Evolutionary conservation across 176 grass and related monocot species (phyloP).

Genomic region (Avena sativa): DNA sequence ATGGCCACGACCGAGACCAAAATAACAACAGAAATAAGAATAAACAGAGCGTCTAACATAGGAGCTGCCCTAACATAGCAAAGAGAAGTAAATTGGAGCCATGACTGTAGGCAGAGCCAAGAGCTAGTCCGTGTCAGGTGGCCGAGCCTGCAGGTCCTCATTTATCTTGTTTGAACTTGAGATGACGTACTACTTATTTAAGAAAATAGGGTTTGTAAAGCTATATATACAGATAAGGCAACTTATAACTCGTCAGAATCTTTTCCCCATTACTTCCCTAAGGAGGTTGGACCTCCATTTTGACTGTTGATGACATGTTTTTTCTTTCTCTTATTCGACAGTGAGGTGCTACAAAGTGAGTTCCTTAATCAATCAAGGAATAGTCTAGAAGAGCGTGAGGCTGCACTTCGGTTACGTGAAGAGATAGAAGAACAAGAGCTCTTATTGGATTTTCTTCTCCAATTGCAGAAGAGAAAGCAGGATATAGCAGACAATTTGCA

Average conservation of each 20-base stretch:
- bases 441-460: slow-evolving; percentile 80
- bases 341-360: slow-evolving; percentile 88
- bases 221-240: not conserved
- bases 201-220: not conserved
- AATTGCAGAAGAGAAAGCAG: slow-evolving; percentile 84
- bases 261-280: not conserved
- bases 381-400: slow-evolving; percentile 75
- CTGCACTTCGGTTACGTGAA: slow-evolving; percentile 78
- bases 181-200: not conserved
- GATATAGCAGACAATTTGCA: slow-evolving; percentile 74
- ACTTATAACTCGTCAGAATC: not conserved
- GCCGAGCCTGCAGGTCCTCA: not conserved
- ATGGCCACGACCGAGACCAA: not conserved
- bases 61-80: not conserved
- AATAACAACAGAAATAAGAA: not conserved
- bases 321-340: slow-evolving; percentile 15
- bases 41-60: not conserved
- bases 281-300: slow-evolving; percentile 22
- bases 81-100: not conserved
- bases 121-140: not conserved
- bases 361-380: slow-evolving; percentile 84
- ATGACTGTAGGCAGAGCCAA: not conserved
- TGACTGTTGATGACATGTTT: slow-evolving; percentile 4
- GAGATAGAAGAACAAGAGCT: slow-evolving; percentile 94
- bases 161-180: slow-evolving; percentile 20